These are phyloP conservation scores for Penicillium tannophilum DNA, from an alignment of 495 filamentous ascomycete species.

Conservation along the genomic window DNA sequence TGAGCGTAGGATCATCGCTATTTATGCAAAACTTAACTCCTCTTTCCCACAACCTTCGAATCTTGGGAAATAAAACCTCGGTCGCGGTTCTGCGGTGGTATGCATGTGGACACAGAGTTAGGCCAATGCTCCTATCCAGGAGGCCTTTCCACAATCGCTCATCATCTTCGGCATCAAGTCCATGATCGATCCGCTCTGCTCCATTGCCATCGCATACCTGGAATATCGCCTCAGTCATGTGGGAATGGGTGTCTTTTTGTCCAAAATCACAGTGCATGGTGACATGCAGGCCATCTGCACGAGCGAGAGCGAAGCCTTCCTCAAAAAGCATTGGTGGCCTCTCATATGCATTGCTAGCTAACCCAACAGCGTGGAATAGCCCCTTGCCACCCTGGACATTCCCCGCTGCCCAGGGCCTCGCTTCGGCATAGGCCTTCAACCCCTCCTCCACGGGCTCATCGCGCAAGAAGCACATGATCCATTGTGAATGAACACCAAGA, in stretches of 20 bases:
- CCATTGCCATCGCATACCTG: constrained; percentile 30
- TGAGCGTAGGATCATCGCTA: constrained; percentile 46
- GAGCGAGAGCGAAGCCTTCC: constrained; percentile 35
- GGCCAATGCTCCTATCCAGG: constrained; percentile 31
- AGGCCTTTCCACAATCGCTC: constrained; percentile 36
- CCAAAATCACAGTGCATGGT: constrained; percentile 50
- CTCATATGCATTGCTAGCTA: constrained; percentile 44
- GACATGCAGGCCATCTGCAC: constrained; percentile 38
- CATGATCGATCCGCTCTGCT: constrained; percentile 46
- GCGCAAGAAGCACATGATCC: constrained; percentile 47
- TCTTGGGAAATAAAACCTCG: constrained; percentile 41
- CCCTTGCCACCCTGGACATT: constrained; percentile 31
- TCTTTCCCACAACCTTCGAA: constrained; percentile 35
- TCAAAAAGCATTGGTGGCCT: constrained; percentile 43
- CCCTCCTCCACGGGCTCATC: constrained; percentile 33
- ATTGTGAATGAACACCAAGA: constrained; percentile 32
- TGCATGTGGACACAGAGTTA: constrained; percentile 46
- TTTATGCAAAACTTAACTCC: constrained; percentile 42
- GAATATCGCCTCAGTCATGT: constrained; percentile 39
- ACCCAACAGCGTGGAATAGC: constrained; percentile 43
- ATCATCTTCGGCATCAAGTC: constrained; percentile 37
- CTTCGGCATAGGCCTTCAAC: constrained; percentile 26
- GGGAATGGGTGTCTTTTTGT: constrained; percentile 40
- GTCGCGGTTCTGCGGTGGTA: constrained; percentile 42
- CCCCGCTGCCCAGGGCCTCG: constrained; percentile 33